These are phyloP conservation scores for Phanerochaete carnosa DNA, from an alignment of 768 basidiomycete genomes.

Conservation along the genomic window DNA sequence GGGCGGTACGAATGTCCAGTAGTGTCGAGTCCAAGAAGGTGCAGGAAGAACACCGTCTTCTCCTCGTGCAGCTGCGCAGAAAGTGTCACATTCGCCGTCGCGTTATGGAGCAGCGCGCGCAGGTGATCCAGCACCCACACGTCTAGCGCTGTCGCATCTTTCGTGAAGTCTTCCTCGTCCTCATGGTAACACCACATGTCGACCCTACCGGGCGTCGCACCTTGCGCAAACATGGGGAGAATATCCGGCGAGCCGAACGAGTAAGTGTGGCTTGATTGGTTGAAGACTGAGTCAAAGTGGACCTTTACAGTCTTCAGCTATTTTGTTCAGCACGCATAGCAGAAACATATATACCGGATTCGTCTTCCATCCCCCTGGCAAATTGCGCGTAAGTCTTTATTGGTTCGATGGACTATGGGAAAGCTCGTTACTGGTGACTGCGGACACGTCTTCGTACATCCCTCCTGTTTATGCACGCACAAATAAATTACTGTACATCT, in stretches of 20 bases:
- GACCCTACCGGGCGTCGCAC: slow-evolving; percentile 67
- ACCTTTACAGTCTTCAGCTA: slow-evolving; percentile 31
- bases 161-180: slow-evolving; percentile 82
- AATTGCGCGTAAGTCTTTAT: slow-evolving; percentile 12
- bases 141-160: slow-evolving; percentile 79
- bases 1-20: slow-evolving; percentile 87
- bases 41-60: slow-evolving; percentile 77
- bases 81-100: slow-evolving; percentile 49
- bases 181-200: slow-evolving; percentile 74
- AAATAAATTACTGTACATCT: background rate
- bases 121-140: slow-evolving; percentile 77
- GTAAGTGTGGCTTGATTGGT: slow-evolving; percentile 72
- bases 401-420: background rate
- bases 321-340: slow-evolving; percentile 6
- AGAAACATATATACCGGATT: slow-evolving; percentile 61
- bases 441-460: slow-evolving; percentile 90
- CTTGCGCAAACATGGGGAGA: slow-evolving; percentile 81
- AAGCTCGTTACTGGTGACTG: slow-evolving; percentile 58
- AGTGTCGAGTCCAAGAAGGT: slow-evolving; percentile 81
- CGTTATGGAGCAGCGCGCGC: slow-evolving; percentile 56
- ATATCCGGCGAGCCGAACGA: slow-evolving; percentile 90
- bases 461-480: slow-evolving; percentile 42
- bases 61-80: slow-evolving; percentile 49
- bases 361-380: slow-evolving; percentile 73
- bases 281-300: slow-evolving; percentile 87